These are phyloP conservation scores for Monosporozyma aerobia DNA, from an alignment of 805 yeast genomes.

Conservation along the genomic window DNA sequence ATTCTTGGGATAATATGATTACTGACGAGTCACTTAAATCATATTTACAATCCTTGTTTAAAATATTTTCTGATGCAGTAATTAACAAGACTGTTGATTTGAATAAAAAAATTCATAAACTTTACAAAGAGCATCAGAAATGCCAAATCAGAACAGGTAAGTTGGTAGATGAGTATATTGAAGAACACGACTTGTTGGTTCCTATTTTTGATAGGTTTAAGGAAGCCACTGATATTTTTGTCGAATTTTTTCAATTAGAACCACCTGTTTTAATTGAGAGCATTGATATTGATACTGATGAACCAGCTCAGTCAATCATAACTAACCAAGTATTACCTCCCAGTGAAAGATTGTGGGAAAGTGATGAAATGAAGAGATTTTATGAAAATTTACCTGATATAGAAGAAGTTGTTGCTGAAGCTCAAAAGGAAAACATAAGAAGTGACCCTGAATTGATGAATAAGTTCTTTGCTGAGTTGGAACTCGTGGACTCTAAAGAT, in stretches of 20 bases:
- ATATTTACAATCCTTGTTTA: slow-evolving; percentile 32
- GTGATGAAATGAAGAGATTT: slow-evolving; percentile 53
- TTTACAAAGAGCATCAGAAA: slow-evolving; percentile 36
- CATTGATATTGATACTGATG: slow-evolving; percentile 20
- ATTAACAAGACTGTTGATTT: slow-evolving; percentile 30
- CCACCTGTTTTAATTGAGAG: slow-evolving; percentile 30
- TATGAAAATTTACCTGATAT: slow-evolving; percentile 47
- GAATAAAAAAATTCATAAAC: slow-evolving; percentile 30
- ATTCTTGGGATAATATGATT: slow-evolving; percentile 22
- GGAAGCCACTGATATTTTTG: slow-evolving; percentile 34
- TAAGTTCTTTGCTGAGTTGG: slow-evolving; percentile 36
- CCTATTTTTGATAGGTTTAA: slow-evolving; percentile 40
- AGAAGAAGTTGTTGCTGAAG: slow-evolving; percentile 26
- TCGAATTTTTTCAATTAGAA: slow-evolving; percentile 33
- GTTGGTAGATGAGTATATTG: slow-evolving; percentile 32
- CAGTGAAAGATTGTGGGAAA: slow-evolving; percentile 46
- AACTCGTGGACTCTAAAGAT: slow-evolving; percentile 35
- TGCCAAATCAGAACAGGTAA: slow-evolving; percentile 63
- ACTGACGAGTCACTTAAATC: slow-evolving; percentile 19
- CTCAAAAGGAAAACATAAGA: slow-evolving; percentile 9
- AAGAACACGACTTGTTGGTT: slow-evolving; percentile 26
- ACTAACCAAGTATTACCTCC: slow-evolving; percentile 16
- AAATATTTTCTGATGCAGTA: slow-evolving; percentile 36
- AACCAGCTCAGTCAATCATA: slow-evolving; percentile 21
- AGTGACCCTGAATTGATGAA: slow-evolving; percentile 34